These are phyloP conservation scores for Hypoxylon sp. DNA, from an alignment of 2,329 filamentous ascomycete species.

Conservation along the genomic window DNA sequence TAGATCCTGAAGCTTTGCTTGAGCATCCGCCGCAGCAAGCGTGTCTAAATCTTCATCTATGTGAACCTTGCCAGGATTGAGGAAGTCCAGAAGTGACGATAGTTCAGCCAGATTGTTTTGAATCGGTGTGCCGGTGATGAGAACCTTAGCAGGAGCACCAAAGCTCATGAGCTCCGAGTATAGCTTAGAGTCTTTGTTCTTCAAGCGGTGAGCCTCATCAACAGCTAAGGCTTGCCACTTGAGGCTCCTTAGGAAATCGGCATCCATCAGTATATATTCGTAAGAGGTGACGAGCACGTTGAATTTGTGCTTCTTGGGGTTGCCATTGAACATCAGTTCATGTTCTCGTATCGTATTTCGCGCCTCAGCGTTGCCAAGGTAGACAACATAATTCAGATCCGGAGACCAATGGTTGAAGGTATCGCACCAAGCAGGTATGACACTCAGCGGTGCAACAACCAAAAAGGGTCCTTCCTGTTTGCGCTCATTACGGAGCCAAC, in stretches of 20 bases:
- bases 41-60: slow-evolving; percentile 93
- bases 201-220: slow-evolving; percentile 95
- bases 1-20: slow-evolving; percentile 87
- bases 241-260: slow-evolving; percentile 85
- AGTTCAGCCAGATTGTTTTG: slow-evolving; percentile 97
- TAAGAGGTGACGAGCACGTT: slow-evolving; percentile 98
- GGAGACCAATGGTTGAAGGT: slow-evolving; percentile 98
- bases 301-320: slow-evolving; percentile 91
- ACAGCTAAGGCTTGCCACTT: slow-evolving; percentile 99
- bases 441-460: slow-evolving; percentile 96
- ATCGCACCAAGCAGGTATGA: slow-evolving; percentile 98
- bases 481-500: slow-evolving; percentile 93
- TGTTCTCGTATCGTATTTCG: slow-evolving; percentile 91
- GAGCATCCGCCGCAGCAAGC: slow-evolving; percentile 82
- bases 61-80: slow-evolving; percentile 93
- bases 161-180: slow-evolving; percentile 90
- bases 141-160: slow-evolving; percentile 86
- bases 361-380: slow-evolving; percentile 89
- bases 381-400: slow-evolving; percentile 96
- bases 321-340: slow-evolving; percentile 88
- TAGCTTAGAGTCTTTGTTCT: slow-evolving; percentile 95
- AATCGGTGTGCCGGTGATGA: slow-evolving; percentile 97
- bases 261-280: slow-evolving; percentile 92
- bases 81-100: slow-evolving; percentile 92
- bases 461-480: slow-evolving; percentile 94